Base-by-base conservation (phyloP, 371 early-diverging fungal genomes). In the Mortierella sp. region DNA sequence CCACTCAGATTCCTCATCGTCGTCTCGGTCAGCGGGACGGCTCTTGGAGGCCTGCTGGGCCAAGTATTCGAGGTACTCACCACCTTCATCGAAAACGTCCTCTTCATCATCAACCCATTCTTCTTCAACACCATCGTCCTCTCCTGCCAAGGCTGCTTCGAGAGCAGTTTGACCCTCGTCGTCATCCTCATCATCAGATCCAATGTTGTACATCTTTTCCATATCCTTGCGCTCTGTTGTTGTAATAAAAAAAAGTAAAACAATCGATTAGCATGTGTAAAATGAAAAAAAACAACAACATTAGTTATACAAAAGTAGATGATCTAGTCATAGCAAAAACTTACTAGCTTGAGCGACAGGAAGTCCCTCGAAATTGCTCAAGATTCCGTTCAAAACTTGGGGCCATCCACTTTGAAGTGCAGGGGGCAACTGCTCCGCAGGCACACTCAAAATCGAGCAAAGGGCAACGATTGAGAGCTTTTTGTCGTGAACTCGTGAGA, bases 401-500 rank as follows among this genome's bases (percentile, higher is more conserved):
- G 89, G 80, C 93, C 94, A 94, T 5, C 90, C 94, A 64, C 74
- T 78, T 73, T 92, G 93, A 62, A 96, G 83, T 14, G 91, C 83
- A 1, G 88, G 75, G 5, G 97, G 97, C 8, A 96, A 78, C 68
- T 91, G 89, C 14, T 90, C 92, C 16, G 86, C 73, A 1, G 96
- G 94, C 3, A 95, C 84, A 20, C 87, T 87, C 57, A 97, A 70
- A 24, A 98, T 74, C 0, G 95, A 83, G 66, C 93, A 93, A 28
- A 97, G 81, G 0, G 97, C 90, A 43, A 96, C 77, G 49, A 98
- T 94, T 5, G 90, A 89, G 26, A 97, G 87, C 86, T 95, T 96
- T 89, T 97, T 97, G 86, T 98, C 98, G 77, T 97, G 96, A 14
- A 98, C 98, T 62, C 97, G 90, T 40, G 88, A 75, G 73, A 97